Evolutionary conservation across 2,329 filamentous ascomycete genomes (phyloP), one percentile per base, ranked within the genome.

Genomic region (Fusarium decemcellulare): DNA sequence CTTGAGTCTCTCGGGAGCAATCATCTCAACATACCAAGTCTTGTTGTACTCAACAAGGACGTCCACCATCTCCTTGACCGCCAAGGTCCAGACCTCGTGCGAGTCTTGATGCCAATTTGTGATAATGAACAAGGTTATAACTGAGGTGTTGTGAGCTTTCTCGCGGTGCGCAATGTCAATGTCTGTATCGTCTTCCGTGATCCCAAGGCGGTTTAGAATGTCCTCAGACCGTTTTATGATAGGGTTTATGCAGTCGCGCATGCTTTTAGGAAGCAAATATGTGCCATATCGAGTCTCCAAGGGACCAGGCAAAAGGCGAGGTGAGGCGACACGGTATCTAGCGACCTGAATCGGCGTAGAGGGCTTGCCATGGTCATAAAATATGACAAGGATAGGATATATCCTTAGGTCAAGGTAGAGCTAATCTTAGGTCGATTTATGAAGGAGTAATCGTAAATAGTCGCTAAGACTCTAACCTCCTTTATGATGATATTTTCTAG

Each of bases 1-100:
- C 5, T 9, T 8, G 12, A 2, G 2, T 4, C 23, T 30, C 14
- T 65, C 23, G 0, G 9, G 43, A 2, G 53, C 34, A 5, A 43
- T 32, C 8, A 67, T 60, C 1, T 68, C 53, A 0, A 59, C 27
- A 1, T 44, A n/a, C 11, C 58, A 5, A 32, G 43, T 48, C 46
- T 48, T 27, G 6, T 16, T 32, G 34, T 32, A 52, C 8, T 8
- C 32, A 10, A n/a, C n/a, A 11, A 39, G 18, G 4, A 51, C 23
- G 8, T 15, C 6, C 7, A 51, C 30, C 8, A 52, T 52, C 5
- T 52, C 34, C 12, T n/a, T 37, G 23, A 39, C 12, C 5, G 48
- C 48, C 8, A 11, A 6, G 12, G 34, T 8, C 48, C 48, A 52
- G 8, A 15, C 14, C 10, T 27, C 3, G 4, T 7, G 15, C 4